Evolutionary conservation across 2,329 filamentous ascomycete genomes (phyloP).

Genomic region (Lachnellula occidentalis): DNA sequence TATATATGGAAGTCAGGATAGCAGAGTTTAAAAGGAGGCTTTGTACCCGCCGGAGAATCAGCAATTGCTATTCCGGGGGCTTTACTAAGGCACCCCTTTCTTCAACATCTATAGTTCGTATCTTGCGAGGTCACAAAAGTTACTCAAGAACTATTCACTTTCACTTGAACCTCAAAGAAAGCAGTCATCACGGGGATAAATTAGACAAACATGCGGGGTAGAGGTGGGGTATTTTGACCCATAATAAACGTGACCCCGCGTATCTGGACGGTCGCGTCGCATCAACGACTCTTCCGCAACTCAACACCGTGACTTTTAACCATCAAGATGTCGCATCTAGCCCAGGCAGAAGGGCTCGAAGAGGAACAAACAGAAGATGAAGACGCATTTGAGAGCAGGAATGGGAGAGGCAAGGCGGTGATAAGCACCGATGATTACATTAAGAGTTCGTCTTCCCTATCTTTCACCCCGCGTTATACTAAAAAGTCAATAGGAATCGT

Average conservation of each 20-base stretch:
- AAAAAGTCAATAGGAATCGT: slow-evolving; percentile 18
- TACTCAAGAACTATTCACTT: too few species aligned
- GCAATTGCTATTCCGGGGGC: too few species aligned
- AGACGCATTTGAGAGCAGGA: slow-evolving; percentile 4
- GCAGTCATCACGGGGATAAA: not conserved
- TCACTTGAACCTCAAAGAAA: too few species aligned
- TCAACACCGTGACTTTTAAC: not conserved
- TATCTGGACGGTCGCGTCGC: not conserved
- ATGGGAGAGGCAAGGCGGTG: not conserved
- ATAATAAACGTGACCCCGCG: not conserved
- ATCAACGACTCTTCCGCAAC: not conserved
- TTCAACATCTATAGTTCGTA: too few species aligned
- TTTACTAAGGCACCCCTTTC: not conserved
- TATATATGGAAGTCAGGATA: not conserved
- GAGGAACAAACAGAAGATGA: slow-evolving; percentile 7
- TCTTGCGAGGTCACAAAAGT: too few species aligned
- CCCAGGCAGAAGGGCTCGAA: slow-evolving; percentile 9
- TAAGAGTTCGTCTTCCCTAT: slow-evolving; percentile 14
- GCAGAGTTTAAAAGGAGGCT: not conserved
- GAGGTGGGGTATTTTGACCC: not conserved
- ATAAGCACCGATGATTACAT: slow-evolving; percentile 25
- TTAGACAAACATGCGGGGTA: not conserved
- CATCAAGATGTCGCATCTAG: slow-evolving; percentile 14
- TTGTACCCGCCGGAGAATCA: not conserved
- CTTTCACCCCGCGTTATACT: slow-evolving; percentile 2